Evolutionary conservation across 768 basidiomycete species (phyloP), one percentile per base, ranked within the genome.

Genomic region (Russula sp.): DNA sequence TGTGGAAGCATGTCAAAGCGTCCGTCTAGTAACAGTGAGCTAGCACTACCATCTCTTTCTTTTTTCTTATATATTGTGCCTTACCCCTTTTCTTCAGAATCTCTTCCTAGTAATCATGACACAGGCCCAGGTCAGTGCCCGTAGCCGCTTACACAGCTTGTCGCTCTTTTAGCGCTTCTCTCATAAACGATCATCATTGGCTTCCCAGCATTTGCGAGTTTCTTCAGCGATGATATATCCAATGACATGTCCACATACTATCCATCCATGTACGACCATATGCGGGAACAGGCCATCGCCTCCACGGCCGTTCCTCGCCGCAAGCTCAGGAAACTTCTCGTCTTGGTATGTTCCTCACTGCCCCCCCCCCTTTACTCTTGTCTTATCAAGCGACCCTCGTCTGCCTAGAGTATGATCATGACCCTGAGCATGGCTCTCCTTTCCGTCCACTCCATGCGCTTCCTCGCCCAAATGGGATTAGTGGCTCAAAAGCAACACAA

Each of bases 341-440:
- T 64, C 20, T 10, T 56, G 40, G 63, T 64, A 44, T 20, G 58
- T 64, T 32, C 63, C 32, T 56, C 47, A 34, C 53, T 34, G n/a
- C n/a, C 22, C 32, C 18, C 42, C 10, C n/a, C 14, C 16, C 22
- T 13, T 14, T 27, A 16, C 3, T 22, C 16, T 35, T 10, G 27
- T 35, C 63, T 59, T 31, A 55, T 61, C 53, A 37, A 39, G 22
- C 22, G 16, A 3, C 16, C 51, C 59, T 55, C 27, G 8, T 22
- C 13, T 18, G 4, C 45, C 44, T 22, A 64, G 63, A 60, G 63
- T 34, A 64, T 64, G 63, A 7, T 35, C 18, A 64, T 64, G 63
- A 64, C 63, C 40, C 47, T 64, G 10, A 20, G 48, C 58, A 64
- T 64, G 63, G 63, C 63, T 4, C 20, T 64, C n/a, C 59, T 64